A percentile compares a stretch with the other conserved stretches of the same genome.
Conservation (phyloP, 257 asterid genomes). For the Cinchona pubescens region DNA sequence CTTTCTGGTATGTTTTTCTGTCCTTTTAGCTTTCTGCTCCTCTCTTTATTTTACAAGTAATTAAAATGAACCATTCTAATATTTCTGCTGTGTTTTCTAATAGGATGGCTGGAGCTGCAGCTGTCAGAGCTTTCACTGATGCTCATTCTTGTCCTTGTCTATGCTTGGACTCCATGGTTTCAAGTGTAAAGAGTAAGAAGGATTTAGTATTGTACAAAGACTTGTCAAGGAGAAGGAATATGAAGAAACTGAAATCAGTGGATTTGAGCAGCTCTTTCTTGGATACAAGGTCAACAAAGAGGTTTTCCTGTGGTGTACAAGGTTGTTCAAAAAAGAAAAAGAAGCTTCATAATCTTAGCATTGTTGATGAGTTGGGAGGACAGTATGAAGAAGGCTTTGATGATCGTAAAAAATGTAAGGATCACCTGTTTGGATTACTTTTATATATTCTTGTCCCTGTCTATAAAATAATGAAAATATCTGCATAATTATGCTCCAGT, state of each 20-base stretch:
- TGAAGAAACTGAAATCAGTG: constrained; percentile 27
- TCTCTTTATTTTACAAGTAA: constrained; percentile 1
- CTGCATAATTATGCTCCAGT: background rate
- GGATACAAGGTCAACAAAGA: constrained; percentile 31
- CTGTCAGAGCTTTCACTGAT: constrained; percentile 31
- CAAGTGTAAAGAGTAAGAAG: constrained; percentile 22
- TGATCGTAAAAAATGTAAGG: constrained; percentile 57
- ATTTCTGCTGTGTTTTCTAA: background rate
- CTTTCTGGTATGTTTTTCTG: constrained; percentile 9
- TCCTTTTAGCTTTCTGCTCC: background rate
- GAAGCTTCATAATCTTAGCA: constrained; percentile 25
- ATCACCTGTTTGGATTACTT: background rate
- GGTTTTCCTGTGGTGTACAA: constrained; percentile 22
- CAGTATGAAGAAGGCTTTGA: constrained; percentile 58
- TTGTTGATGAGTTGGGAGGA: constrained; percentile 57
- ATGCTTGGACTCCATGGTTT: constrained; percentile 36
- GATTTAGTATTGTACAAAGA: constrained; percentile 19
- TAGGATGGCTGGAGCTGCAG: constrained; percentile 39
- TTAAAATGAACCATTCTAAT: background rate
- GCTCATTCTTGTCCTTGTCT: constrained; percentile 34
- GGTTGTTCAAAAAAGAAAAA: constrained; percentile 35
- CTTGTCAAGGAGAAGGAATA: constrained; percentile 24
- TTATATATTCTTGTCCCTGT: background rate
- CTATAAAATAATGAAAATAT: background rate
- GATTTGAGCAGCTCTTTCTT: constrained; percentile 39